A percentile compares a stretch with the other conserved stretches of the same genome.
phyloP scores from a whole-genome alignment of 2,329 filamentous ascomycete species.

The Stemphylium vesicarium region DNA sequence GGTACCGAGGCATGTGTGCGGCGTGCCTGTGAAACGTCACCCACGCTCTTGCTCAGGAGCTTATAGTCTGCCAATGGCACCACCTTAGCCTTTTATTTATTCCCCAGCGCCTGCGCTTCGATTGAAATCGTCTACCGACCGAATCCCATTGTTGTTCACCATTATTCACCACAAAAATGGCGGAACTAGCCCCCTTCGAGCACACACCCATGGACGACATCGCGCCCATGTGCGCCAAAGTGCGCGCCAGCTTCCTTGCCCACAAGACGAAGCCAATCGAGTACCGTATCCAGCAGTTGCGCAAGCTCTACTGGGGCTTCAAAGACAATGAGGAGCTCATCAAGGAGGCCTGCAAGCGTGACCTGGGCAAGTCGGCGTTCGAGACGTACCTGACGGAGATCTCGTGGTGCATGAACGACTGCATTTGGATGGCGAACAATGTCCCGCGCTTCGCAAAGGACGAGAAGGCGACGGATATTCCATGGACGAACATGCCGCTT shows the following conservation, averaged over 20 bases:
- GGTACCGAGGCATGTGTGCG: conserved; percentile 9
- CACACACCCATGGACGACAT: conserved; percentile 47
- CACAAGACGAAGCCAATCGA: conserved; percentile 83
- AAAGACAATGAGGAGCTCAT: conserved; percentile 78
- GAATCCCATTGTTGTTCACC: background rate
- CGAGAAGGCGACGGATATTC: conserved; percentile 74
- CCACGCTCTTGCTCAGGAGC: background rate
- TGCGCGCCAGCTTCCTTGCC: conserved; percentile 74
- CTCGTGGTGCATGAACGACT: conserved; percentile 80
- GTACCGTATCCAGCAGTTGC: conserved; percentile 84
- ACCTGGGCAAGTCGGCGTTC: conserved; percentile 78
- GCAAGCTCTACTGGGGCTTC: conserved; percentile 93
- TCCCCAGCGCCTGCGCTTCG: background rate
- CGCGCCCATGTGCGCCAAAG: conserved; percentile 52
- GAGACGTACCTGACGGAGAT: conserved; percentile 79
- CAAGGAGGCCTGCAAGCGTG: conserved; percentile 74
- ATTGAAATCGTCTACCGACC: background rate
- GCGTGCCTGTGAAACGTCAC: conserved; percentile 5
- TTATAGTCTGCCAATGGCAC: conserved; percentile 8
- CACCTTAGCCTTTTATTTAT: background rate
- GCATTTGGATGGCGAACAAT: conserved; percentile 77
- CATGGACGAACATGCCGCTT: conserved; percentile 71
- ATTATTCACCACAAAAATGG: conserved; percentile 4
- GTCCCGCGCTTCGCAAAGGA: conserved; percentile 84
- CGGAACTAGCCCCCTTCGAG: conserved; percentile 36